These are phyloP conservation scores for Tephrocybe sp. DNA, from an alignment of 768 basidiomycete genomes.

Conservation along the genomic window DNA sequence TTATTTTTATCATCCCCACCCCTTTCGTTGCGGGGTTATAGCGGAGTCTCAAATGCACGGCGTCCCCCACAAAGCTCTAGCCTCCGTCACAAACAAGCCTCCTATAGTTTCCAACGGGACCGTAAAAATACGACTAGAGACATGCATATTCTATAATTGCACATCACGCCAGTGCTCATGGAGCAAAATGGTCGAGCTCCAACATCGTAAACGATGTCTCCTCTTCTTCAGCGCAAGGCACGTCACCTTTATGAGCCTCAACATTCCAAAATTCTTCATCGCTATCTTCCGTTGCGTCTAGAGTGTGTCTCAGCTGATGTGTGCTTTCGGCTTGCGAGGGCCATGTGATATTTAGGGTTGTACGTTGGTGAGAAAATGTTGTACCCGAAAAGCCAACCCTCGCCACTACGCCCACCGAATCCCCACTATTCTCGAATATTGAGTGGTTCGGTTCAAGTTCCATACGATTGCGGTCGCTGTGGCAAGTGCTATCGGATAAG, in stretches of 20 bases:
- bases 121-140: not conserved
- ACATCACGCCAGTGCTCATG: not conserved
- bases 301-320: constrained; percentile 10
- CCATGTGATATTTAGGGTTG: constrained; percentile 19
- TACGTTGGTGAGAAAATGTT: constrained; percentile 11
- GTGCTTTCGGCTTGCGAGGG: constrained; percentile 8
- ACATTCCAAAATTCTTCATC: constrained; percentile 15
- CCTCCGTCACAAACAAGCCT: not conserved
- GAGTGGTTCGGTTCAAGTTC: constrained; percentile 4
- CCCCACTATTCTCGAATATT: constrained; percentile 15
- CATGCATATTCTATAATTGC: no score
- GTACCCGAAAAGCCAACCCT: constrained; percentile 5
- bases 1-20: constrained; percentile 16
- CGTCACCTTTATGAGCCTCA: not conserved
- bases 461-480: not conserved
- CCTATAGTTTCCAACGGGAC: constrained; percentile 11
- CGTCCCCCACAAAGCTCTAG: not conserved
- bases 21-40: constrained; percentile 27
- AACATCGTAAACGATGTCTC: constrained; percentile 3
- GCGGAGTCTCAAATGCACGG: constrained; percentile 26
- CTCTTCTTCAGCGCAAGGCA: constrained; percentile 6
- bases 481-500: constrained; percentile 13
- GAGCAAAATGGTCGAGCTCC: constrained; percentile 9
- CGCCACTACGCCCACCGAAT: constrained; percentile 15
- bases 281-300: constrained; percentile 11